These are phyloP conservation scores for Suhomyces maxii DNA, from an alignment of 1,139 yeast genomes.

Conservation along the genomic window DNA sequence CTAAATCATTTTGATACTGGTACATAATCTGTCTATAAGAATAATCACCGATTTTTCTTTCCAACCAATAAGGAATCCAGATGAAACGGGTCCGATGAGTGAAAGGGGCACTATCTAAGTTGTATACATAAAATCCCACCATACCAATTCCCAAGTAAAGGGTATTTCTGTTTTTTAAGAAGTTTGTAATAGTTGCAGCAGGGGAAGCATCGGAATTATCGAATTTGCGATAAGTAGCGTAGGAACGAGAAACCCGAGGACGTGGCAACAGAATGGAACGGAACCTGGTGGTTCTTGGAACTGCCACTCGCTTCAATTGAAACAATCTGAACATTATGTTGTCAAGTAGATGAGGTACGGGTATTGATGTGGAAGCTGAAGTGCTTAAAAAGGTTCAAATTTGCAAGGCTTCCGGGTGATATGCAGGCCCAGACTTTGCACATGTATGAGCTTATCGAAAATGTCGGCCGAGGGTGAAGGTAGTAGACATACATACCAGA, in stretches of 20 bases:
- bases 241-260: background rate
- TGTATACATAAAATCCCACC: constrained; percentile 54
- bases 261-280: background rate
- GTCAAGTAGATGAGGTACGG: too few relatives aligned
- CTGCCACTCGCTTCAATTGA: background rate
- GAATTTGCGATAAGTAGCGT: constrained; percentile 15
- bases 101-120: constrained; percentile 80
- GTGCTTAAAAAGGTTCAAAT: too few relatives aligned
- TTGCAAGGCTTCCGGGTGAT: too few relatives aligned
- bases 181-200: background rate
- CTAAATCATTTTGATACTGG: constrained; percentile 45
- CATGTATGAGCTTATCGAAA: too few relatives aligned
- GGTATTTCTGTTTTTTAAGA: constrained; percentile 13
- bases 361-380: too few relatives aligned
- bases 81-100: constrained; percentile 73
- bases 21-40: constrained; percentile 61
- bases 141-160: constrained; percentile 13
- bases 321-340: background rate
- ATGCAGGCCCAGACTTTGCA: too few relatives aligned
- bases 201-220: constrained; percentile 8
- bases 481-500: too few relatives aligned
- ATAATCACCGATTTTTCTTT: constrained; percentile 63
- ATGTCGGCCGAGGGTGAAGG: too few relatives aligned
- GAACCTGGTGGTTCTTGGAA: background rate
- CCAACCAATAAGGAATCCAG: constrained; percentile 70